These are phyloP conservation scores for Vigna reflexopilosa DNA, from an alignment of 306 rosid genomes.

Conservation along the genomic window DNA sequence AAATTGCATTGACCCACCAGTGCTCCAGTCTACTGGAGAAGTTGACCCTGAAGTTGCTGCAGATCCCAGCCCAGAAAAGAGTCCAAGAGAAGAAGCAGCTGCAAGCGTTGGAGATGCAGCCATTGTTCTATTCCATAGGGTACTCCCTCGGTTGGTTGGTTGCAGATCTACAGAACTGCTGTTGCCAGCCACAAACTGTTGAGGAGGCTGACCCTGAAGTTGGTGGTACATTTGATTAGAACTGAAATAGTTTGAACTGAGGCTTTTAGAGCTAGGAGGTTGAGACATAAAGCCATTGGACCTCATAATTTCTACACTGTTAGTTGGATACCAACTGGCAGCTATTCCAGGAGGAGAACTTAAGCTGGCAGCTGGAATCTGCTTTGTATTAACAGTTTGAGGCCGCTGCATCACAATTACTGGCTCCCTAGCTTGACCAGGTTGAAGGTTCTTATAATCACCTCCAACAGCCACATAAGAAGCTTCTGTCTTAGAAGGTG, in stretches of 20 bases:
- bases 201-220: slow-evolving; percentile 68
- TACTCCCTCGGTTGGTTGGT: slow-evolving; percentile 59
- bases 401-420: slow-evolving; percentile 81
- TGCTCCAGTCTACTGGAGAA: slow-evolving; percentile 80
- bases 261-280: slow-evolving; percentile 57
- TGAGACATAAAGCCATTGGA: slow-evolving; percentile 67
- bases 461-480: slow-evolving; percentile 60
- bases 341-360: slow-evolving; percentile 67
- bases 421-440: slow-evolving; percentile 73
- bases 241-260: slow-evolving; percentile 54
- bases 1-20: slow-evolving; percentile 63
- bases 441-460: slow-evolving; percentile 67
- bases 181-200: slow-evolving; percentile 56
- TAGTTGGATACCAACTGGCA: slow-evolving; percentile 71
- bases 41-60: slow-evolving; percentile 68
- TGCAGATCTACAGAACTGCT: slow-evolving; percentile 58
- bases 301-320: slow-evolving; percentile 58
- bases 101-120: slow-evolving; percentile 67
- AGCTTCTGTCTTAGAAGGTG: slow-evolving; percentile 66
- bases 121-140: slow-evolving; percentile 62
- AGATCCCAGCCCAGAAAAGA: slow-evolving; percentile 76
- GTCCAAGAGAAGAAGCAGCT: slow-evolving; percentile 83
- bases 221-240: slow-evolving; percentile 75
- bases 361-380: slow-evolving; percentile 56
- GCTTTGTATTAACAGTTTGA: slow-evolving; percentile 68